These are phyloP conservation scores for Mycena haematopus DNA, from an alignment of 768 basidiomycete genomes.

Conservation along the genomic window DNA sequence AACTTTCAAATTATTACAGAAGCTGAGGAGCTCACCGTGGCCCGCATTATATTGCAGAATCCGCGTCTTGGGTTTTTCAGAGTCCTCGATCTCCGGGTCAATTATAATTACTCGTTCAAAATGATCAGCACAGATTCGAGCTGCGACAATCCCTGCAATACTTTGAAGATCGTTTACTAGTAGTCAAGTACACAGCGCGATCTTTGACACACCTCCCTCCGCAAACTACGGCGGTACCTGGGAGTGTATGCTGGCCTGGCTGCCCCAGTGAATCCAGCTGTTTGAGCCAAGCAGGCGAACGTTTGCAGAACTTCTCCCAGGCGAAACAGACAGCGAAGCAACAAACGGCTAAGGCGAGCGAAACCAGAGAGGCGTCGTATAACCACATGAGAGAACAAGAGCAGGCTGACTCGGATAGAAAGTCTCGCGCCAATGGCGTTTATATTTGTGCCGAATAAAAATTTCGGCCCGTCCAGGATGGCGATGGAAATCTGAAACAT, in stretches of 20 bases:
- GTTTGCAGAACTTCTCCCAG: not conserved
- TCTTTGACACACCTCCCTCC: not conserved
- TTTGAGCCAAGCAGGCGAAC: not conserved
- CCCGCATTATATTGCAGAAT: not conserved
- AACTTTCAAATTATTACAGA: not conserved
- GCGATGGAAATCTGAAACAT: too few species aligned
- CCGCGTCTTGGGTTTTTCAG: slow-evolving; percentile 1
- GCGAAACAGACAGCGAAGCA: not conserved
- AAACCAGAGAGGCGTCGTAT: not conserved
- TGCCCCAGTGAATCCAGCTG: not conserved
- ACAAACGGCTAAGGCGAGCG: not conserved
- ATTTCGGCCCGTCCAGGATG: too few species aligned
- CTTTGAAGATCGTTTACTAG: not conserved
- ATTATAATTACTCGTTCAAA: not conserved
- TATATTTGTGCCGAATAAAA: too few species aligned
- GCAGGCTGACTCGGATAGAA: not conserved
- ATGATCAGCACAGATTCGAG: slow-evolving; percentile 2
- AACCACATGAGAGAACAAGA: not conserved
- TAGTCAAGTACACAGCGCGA: not conserved
- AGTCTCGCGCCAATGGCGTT: too few species aligned
- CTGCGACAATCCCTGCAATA: not conserved
- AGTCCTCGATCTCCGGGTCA: not conserved
- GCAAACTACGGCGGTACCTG: not conserved
- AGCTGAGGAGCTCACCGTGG: not conserved
- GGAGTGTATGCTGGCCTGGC: not conserved